Base-by-base conservation (phyloP, 2,329 filamentous ascomycete species). In the Elsinoe australis region DNA sequence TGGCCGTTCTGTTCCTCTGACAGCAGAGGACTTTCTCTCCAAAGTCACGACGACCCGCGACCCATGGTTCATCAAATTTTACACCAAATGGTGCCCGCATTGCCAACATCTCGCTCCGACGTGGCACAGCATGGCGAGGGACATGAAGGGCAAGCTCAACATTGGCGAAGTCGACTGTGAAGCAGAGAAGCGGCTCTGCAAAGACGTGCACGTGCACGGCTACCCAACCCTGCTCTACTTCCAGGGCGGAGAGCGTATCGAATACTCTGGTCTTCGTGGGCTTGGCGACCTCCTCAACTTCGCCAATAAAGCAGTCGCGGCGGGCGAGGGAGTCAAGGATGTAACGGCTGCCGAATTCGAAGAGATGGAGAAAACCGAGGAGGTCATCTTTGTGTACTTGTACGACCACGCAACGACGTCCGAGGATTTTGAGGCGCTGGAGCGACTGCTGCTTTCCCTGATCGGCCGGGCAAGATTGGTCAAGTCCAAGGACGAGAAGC, bases 1-100 rank as follows among this genome's bases (percentile, higher is more conserved):
- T 32, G 92, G 92, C 5, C 71, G 76, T 12, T 94, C 87, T 5
- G 73, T 87, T 26, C 68, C 81, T 5, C 74, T 98, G 46, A 88
- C 81, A 2, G 82, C 85, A 0, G 88, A 95, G 61, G 86, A 74
- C 54, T 98, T 98, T 70, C 83, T 94, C 63, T 80, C 78, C 50
- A 72, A 83, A 29, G 89, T 98, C 38, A 94, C 87, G 2, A 85
- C 82, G 63, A 88, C 87, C 0, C 80, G 85, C 54, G 88, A 96
- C 54, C 83, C 89, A 4, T 98, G 92, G 92, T 95, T 98, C 62
- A 81, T 98, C 73, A 98, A 98, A 67, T 96, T 98, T 64, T 96
- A 95, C 64, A 89, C 87, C 14, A 94, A 92, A 4, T 96, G 90
- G 92, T 98, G 92, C 65, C 80, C 82, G 57, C 92, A 98, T 67